phyloP scores from a whole-genome alignment of 805 yeast genomes.

The Myxozyma neotropica region DNA sequence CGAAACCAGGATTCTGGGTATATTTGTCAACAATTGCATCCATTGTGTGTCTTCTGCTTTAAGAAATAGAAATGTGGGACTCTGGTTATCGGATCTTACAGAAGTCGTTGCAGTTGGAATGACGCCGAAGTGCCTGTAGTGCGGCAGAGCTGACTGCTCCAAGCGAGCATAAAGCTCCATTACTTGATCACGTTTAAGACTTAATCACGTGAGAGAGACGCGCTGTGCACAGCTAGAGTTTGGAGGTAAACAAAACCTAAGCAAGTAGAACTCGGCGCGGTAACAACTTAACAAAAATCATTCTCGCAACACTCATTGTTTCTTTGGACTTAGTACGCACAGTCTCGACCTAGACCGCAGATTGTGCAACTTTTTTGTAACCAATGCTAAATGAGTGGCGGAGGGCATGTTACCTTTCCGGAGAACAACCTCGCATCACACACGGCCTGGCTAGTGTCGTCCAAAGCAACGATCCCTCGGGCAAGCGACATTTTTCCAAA shows the following conservation, averaged over 20 bases:
- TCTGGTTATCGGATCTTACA: not conserved
- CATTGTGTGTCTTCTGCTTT: slow-evolving; percentile 31
- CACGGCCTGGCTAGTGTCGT: slow-evolving; percentile 16
- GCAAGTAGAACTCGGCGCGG: too few relatives aligned
- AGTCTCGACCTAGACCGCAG: too few relatives aligned
- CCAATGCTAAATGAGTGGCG: slow-evolving; percentile 5
- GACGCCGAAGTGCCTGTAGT: slow-evolving; percentile 1
- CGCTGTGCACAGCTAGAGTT: not conserved
- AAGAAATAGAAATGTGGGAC: not conserved
- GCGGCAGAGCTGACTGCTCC: slow-evolving; percentile 2
- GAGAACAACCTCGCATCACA: slow-evolving; percentile 20
- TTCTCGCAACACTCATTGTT: not conserved
- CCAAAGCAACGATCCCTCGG: slow-evolving; percentile 15
- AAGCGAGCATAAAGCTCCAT: not conserved
- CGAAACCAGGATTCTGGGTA: slow-evolving; percentile 23
- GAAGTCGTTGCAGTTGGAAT: not conserved
- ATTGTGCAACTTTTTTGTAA: too few relatives aligned
- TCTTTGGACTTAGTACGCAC: not conserved
- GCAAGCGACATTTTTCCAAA: not conserved
- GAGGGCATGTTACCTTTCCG: not conserved
- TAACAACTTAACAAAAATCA: too few relatives aligned
- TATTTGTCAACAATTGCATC: slow-evolving; percentile 41
- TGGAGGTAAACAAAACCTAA: slow-evolving; percentile 1
- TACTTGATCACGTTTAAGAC: not conserved
- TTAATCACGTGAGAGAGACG: slow-evolving; percentile 7